Conservation (phyloP, 1,139 yeast species). For the Zygoascus hellenicus region DNA sequence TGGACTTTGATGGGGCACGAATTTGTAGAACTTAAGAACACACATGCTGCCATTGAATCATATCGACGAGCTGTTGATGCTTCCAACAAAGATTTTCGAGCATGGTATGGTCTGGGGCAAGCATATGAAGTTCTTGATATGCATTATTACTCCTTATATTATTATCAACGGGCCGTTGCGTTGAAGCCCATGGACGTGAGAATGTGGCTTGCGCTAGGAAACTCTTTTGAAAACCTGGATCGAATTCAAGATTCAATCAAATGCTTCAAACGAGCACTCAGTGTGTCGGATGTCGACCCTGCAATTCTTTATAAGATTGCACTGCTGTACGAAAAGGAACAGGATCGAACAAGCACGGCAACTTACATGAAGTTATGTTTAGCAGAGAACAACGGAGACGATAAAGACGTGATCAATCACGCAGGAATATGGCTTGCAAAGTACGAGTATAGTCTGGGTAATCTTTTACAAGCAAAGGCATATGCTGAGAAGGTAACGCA, state of each 20-base stretch:
- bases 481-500: slow-evolving; percentile 70
- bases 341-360: slow-evolving; percentile 50
- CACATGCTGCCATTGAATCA: slow-evolving; percentile 96
- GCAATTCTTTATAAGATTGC: slow-evolving; percentile 65
- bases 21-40: slow-evolving; percentile 89
- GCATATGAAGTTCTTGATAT: slow-evolving; percentile 95
- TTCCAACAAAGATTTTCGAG: slow-evolving; percentile 83
- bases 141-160: slow-evolving; percentile 88
- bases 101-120: slow-evolving; percentile 98
- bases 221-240: slow-evolving; percentile 77
- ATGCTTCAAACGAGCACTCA: slow-evolving; percentile 47
- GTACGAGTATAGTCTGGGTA: slow-evolving; percentile 50
- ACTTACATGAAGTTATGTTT: slow-evolving; percentile 69
- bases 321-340: slow-evolving; percentile 52
- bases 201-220: slow-evolving; percentile 96
- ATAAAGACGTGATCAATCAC: slow-evolving; percentile 63
- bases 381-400: slow-evolving; percentile 58
- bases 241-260: slow-evolving; percentile 60
- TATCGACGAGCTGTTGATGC: slow-evolving; percentile 91
- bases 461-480: slow-evolving; percentile 64
- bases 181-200: slow-evolving; percentile 84
- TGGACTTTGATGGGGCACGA: slow-evolving; percentile 99
- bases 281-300: slow-evolving; percentile 45
- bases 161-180: slow-evolving; percentile 86
- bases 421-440: slow-evolving; percentile 88